Percentiles rank a stretch among this genome's conserved stretches.
Evolutionary conservation across 352 stramenopile species (phyloP).

Genomic region (Phytopythium montanum): DNA sequence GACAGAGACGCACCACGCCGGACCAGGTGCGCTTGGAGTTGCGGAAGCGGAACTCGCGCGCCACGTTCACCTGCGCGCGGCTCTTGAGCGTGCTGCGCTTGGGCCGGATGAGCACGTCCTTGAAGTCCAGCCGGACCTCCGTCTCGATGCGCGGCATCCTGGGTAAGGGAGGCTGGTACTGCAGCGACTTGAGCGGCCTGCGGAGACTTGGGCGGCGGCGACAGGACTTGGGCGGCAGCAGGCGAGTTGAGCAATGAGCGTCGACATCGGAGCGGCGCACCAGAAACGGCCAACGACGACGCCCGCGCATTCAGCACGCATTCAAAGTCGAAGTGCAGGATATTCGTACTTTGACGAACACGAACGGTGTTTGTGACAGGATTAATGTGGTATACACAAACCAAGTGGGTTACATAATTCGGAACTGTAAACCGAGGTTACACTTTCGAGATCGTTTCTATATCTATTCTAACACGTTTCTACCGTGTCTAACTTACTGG

Average conservation of each 20-base stretch:
- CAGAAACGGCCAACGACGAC: neutral
- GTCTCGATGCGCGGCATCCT: constrained; percentile 88
- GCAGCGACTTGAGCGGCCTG: too few species aligned
- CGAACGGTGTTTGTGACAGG: too few species aligned
- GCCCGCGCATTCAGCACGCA: neutral
- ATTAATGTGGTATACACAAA: too few species aligned
- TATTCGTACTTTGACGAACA: too few species aligned
- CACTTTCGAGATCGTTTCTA: neutral
- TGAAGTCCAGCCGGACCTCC: constrained; percentile 91
- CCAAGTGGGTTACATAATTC: too few species aligned
- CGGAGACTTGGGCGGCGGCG: constrained; percentile 20
- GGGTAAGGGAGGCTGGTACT: constrained; percentile 1
- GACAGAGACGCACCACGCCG: constrained; percentile 39
- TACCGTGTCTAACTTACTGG: neutral
- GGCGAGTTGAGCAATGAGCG: constrained; percentile 32
- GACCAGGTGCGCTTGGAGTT: constrained; percentile 78
- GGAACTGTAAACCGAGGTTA: too few species aligned
- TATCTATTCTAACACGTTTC: neutral
- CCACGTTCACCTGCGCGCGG: constrained; percentile 77
- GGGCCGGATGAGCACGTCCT: constrained; percentile 92
- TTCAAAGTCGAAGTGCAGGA: constrained; percentile 1
- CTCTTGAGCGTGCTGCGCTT: constrained; percentile 91
- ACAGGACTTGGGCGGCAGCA: constrained; percentile 23
- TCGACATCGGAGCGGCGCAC: neutral
- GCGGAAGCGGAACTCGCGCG: constrained; percentile 65